A percentile compares a stretch with the other conserved stretches of the same genome.
phyloP scores from a whole-genome alignment of 805 yeast genomes.

The Yarrowia alimentaria region DNA sequence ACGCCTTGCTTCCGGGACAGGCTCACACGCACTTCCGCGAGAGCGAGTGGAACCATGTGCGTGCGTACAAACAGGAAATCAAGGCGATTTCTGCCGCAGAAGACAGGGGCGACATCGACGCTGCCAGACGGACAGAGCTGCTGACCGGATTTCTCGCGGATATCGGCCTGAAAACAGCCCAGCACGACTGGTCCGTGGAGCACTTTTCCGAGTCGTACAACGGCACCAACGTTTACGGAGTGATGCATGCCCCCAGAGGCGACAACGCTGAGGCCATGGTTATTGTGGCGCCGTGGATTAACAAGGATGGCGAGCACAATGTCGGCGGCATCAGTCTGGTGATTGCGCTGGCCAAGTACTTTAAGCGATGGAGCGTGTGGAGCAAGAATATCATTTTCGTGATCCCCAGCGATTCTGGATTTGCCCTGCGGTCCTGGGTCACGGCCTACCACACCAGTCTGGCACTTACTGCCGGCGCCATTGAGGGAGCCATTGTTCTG shows the following conservation, averaged over 20 bases:
- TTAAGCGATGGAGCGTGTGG: slow-evolving; percentile 88
- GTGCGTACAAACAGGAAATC: slow-evolving; percentile 76
- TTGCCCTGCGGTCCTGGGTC: slow-evolving; percentile 81
- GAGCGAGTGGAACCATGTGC: slow-evolving; percentile 85
- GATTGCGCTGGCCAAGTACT: slow-evolving; percentile 72
- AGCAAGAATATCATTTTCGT: slow-evolving; percentile 89
- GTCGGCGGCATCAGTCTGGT: slow-evolving; percentile 77
- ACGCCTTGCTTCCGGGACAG: slow-evolving; percentile 96
- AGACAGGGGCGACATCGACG: slow-evolving; percentile 3
- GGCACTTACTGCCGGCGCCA: slow-evolving; percentile 87
- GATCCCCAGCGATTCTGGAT: slow-evolving; percentile 67
- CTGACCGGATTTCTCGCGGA: slow-evolving; percentile 62
- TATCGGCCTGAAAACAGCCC: slow-evolving; percentile 66
- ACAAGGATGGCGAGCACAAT: slow-evolving; percentile 62
- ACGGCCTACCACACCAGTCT: slow-evolving; percentile 85
- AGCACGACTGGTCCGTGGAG: slow-evolving; percentile 42
- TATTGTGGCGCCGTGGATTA: slow-evolving; percentile 81
- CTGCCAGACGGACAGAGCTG: slow-evolving; percentile 45
- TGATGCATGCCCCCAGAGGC: slow-evolving; percentile 89
- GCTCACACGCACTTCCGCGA: slow-evolving; percentile 90
- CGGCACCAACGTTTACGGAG: slow-evolving; percentile 65
- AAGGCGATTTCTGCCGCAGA: slow-evolving; percentile 38
- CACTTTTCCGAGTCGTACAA: slow-evolving; percentile 34
- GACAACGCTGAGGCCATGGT: slow-evolving; percentile 96
- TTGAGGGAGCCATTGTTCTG: slow-evolving; percentile 83